Conservation (phyloP, 805 yeast genomes). For the Starmerella bombi region DNA sequence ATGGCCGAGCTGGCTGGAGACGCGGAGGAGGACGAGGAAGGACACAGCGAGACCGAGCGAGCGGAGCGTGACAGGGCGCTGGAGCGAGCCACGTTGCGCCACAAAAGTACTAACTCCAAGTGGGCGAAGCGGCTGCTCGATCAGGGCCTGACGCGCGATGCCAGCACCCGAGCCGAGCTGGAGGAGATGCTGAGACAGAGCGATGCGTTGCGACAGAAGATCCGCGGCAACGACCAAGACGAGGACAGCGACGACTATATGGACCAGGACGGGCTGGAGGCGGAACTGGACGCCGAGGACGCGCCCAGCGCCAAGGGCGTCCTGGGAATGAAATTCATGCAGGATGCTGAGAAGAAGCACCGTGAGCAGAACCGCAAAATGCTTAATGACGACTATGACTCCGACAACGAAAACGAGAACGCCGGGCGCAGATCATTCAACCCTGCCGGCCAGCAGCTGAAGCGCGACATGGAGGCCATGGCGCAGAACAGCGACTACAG, state of each 20-base stretch:
- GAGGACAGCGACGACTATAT: constrained; percentile 30
- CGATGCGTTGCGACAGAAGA: constrained; percentile 58
- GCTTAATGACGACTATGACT: constrained; percentile 25
- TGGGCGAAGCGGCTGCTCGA: constrained; percentile 89
- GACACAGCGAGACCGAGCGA: constrained; percentile 39
- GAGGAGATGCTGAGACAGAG: constrained; percentile 91
- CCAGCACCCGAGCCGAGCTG: constrained; percentile 69
- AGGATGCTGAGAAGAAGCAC: constrained; percentile 64
- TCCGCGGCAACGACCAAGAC: constrained; percentile 48
- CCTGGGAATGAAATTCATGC: constrained; percentile 91
- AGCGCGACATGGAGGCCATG: constrained; percentile 18
- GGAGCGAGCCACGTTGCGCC: constrained; percentile 86
- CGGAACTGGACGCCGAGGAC: constrained; percentile 22
- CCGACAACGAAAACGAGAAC: constrained; percentile 26
- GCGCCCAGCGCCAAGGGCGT: constrained; percentile 58
- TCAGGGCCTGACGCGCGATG: constrained; percentile 82
- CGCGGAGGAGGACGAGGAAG: constrained; percentile 36
- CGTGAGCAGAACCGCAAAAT: constrained; percentile 44
- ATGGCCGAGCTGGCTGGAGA: constrained; percentile 51
- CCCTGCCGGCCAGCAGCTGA: constrained; percentile 19
- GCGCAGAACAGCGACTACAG: constrained; percentile 24
- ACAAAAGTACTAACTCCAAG: constrained; percentile 59
- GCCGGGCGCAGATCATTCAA: constrained; percentile 37
- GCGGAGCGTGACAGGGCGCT: constrained; percentile 66
- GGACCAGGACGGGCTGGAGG: constrained; percentile 23